These are phyloP conservation scores for Perkinsus olseni DNA, from an alignment of 169 alveolate species.

Conservation along the genomic window DNA sequence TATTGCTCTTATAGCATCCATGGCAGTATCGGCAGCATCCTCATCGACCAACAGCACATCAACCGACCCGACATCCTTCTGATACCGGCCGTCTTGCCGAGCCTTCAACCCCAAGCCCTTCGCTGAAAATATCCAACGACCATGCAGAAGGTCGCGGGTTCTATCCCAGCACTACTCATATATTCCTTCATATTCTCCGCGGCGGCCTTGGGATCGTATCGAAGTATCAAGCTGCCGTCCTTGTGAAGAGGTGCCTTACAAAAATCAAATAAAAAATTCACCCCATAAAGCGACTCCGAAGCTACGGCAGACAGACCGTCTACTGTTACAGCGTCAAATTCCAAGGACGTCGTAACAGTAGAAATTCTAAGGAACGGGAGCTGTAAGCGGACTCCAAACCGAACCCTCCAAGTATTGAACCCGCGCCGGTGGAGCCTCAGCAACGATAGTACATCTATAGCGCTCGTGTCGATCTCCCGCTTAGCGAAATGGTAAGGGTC, in stretches of 20 bases:
- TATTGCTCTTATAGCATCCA: neutral
- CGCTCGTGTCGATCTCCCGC: neutral
- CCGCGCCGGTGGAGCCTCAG: no score
- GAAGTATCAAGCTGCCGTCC: neutral
- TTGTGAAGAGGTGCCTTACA: neutral
- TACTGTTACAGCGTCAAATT: no score
- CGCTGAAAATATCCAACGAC: neutral
- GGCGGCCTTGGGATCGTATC: neutral
- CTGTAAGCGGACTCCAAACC: neutral
- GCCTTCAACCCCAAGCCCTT: neutral
- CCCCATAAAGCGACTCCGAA: neutral
- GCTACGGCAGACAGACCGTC: no score
- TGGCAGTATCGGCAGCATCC: neutral
- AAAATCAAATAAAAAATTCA: neutral
- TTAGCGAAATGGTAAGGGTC: neutral
- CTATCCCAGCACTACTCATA: neutral
- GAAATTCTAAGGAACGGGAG: no score
- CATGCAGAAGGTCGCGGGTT: neutral
- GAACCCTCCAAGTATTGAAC: neutral
- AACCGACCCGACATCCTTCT: neutral
- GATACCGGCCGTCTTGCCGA: neutral
- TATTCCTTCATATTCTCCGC: neutral
- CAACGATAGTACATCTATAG: neutral
- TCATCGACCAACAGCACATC: neutral
- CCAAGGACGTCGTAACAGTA: neutral